These are phyloP conservation scores for Moelleriella libera DNA, from an alignment of 2,329 filamentous ascomycete genomes.

Conservation along the genomic window DNA sequence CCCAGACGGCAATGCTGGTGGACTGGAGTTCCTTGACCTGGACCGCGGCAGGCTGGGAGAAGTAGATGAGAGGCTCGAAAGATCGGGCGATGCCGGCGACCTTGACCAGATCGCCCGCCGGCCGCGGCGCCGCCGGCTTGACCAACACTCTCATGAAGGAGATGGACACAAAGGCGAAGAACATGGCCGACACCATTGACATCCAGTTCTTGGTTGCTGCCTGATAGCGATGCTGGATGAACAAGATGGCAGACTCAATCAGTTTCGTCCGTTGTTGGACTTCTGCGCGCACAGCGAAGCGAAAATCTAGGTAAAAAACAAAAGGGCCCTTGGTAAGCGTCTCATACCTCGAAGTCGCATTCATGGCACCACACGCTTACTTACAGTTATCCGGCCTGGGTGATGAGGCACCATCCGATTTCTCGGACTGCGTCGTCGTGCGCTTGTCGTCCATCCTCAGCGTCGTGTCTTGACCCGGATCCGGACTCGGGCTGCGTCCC, in stretches of 20 bases:
- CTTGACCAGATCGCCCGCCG: constrained; percentile 61
- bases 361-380: constrained; percentile 6
- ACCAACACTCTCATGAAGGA: constrained; percentile 52
- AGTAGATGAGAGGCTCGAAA: constrained; percentile 90
- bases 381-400: constrained; percentile 34
- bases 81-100: constrained; percentile 79
- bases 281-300: constrained; percentile 76
- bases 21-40: constrained; percentile 83
- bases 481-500: constrained; percentile 29
- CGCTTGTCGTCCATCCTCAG: constrained; percentile 17
- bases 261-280: constrained; percentile 78
- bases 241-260: constrained; percentile 58
- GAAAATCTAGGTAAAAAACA: constrained; percentile 49
- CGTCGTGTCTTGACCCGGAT: constrained; percentile 21
- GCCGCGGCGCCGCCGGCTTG: constrained; percentile 42
- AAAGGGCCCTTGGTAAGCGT: not conserved
- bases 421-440: constrained; percentile 11
- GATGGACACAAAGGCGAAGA: constrained; percentile 50
- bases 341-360: not conserved
- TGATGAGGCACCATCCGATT: constrained; percentile 9
- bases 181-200: constrained; percentile 47
- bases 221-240: constrained; percentile 44
- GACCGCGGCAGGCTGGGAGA: constrained; percentile 75
- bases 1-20: constrained; percentile 87
- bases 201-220: constrained; percentile 54